These are phyloP conservation scores for Xylaria scruposa DNA, from an alignment of 495 filamentous ascomycete genomes.

Conservation along the genomic window DNA sequence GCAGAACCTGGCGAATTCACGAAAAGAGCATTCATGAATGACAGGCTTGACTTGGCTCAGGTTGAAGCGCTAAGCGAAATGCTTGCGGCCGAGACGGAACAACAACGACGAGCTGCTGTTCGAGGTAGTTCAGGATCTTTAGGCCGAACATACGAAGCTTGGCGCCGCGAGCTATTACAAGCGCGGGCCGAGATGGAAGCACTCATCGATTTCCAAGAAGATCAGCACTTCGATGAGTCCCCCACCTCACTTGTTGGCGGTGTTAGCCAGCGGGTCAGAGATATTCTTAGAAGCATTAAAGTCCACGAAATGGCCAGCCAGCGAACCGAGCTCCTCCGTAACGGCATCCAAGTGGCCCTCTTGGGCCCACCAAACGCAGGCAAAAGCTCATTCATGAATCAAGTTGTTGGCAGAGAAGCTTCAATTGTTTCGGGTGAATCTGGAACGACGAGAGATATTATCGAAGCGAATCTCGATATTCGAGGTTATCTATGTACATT, in stretches of 20 bases:
- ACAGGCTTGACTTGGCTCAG: slow-evolving; percentile 86
- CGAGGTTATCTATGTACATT: slow-evolving; percentile 87
- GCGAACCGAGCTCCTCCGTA: slow-evolving; percentile 82
- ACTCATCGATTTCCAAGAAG: slow-evolving; percentile 95
- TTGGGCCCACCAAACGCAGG: slow-evolving; percentile 93
- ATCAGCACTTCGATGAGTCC: slow-evolving; percentile 95
- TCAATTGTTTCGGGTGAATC: slow-evolving; percentile 92
- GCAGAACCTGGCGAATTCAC: slow-evolving; percentile 98
- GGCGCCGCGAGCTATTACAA: slow-evolving; percentile 77
- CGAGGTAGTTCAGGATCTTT: slow-evolving; percentile 74
- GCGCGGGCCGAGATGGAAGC: slow-evolving; percentile 93
- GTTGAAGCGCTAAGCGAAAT: slow-evolving; percentile 90
- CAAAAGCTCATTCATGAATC: slow-evolving; percentile 92
- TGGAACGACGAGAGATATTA: slow-evolving; percentile 91
- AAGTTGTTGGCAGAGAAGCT: slow-evolving; percentile 89
- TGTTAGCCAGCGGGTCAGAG: slow-evolving; percentile 67
- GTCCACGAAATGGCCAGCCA: slow-evolving; percentile 77
- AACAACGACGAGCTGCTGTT: slow-evolving; percentile 86
- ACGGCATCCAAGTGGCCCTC: slow-evolving; percentile 84
- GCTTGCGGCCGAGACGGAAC: slow-evolving; percentile 87
- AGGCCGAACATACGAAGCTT: slow-evolving; percentile 80
- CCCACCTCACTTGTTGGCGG: slow-evolving; percentile 71
- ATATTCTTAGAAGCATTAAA: slow-evolving; percentile 65
- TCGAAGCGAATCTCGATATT: slow-evolving; percentile 90
- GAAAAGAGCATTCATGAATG: slow-evolving; percentile 86